phyloP scores from a whole-genome alignment of 805 yeast genomes.

The Tetrapisispora taiwanensis region DNA sequence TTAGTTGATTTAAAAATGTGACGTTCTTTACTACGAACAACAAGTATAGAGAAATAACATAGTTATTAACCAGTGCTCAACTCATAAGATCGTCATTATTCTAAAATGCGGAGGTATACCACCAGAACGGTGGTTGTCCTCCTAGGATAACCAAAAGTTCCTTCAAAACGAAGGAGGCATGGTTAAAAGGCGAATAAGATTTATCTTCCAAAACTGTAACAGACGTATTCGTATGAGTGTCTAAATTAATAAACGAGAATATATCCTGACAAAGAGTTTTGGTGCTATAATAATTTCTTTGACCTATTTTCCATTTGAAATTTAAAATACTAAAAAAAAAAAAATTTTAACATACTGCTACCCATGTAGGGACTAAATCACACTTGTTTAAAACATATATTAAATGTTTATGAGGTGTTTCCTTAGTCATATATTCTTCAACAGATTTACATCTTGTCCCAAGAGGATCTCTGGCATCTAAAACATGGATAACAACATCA shows the following conservation, averaged over 20 bases:
- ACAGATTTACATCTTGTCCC: constrained; percentile 93
- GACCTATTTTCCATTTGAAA: background rate
- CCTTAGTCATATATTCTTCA: constrained; percentile 84
- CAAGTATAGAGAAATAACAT: constrained; percentile 5
- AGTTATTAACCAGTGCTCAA: constrained; percentile 43
- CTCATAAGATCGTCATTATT: constrained; percentile 53
- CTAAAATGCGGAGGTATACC: constrained; percentile 34
- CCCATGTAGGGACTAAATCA: constrained; percentile 98
- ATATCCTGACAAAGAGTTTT: constrained; percentile 82
- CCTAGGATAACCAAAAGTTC: constrained; percentile 28
- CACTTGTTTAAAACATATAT: constrained; percentile 92
- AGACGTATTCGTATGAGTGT: constrained; percentile 52
- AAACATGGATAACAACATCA: constrained; percentile 91
- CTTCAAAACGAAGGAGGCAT: constrained; percentile 29
- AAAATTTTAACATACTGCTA: constrained; percentile 70
- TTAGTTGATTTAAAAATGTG: constrained; percentile 36
- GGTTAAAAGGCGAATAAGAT: constrained; percentile 44
- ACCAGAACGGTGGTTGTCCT: constrained; percentile 38
- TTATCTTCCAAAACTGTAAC: constrained; percentile 96
- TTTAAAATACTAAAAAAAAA: background rate
- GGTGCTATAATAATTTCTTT: constrained; percentile 33
- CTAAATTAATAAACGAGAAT: constrained; percentile 22
- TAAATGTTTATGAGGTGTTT: constrained; percentile 93
- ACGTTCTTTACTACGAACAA: constrained; percentile 84
- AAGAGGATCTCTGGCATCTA: constrained; percentile 95